Percentiles rank a stretch among this genome's conserved stretches.
Evolutionary conservation across 148 eudicot genomes (phyloP).

Genomic region (Polygonum maritimum): DNA sequence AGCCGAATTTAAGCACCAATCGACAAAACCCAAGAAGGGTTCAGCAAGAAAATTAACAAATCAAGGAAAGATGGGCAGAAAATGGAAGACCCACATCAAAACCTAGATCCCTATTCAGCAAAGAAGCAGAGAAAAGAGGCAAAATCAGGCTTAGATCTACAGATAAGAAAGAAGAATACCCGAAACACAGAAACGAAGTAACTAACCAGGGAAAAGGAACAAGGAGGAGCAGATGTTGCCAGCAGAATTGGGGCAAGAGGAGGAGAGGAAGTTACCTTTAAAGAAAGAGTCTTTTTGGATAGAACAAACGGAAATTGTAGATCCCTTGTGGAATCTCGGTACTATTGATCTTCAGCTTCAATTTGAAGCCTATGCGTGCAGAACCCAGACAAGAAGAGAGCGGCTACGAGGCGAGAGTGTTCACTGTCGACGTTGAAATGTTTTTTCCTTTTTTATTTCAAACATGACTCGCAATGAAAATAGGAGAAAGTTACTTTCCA

Average conservation of each 20-base stretch:
- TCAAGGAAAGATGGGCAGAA: neutral
- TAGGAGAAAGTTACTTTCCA: too few species aligned
- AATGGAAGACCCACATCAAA: neutral
- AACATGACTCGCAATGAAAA: neutral
- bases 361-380: neutral
- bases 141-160: neutral
- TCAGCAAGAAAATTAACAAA: neutral
- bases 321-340: neutral
- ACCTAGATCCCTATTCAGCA: neutral
- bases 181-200: neutral
- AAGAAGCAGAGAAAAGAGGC: neutral
- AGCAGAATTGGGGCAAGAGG: neutral
- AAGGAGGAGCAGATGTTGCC: neutral
- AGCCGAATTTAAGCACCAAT: neutral
- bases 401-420: constrained; percentile 2
- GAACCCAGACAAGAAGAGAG: neutral
- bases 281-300: neutral
- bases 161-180: neutral
- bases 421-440: neutral
- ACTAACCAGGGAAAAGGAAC: neutral
- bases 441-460: neutral
- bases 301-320: neutral
- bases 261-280: neutral
- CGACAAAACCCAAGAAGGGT: neutral
- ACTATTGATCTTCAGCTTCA: neutral